phyloP scores from a whole-genome alignment of 1,284 basidiomycete species.

The Flammula alnicola region DNA sequence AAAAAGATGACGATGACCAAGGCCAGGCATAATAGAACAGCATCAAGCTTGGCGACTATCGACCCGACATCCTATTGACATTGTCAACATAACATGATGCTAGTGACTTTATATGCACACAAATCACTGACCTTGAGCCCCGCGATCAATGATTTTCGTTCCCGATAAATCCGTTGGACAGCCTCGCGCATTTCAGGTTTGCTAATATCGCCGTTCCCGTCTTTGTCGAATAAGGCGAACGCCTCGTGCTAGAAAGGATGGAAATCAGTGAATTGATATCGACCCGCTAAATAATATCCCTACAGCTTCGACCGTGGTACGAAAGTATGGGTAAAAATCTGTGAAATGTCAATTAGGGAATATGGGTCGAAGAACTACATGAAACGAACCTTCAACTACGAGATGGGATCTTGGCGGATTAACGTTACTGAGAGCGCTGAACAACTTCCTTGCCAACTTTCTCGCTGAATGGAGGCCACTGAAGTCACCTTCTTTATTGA shows the following conservation, averaged over 20 bases:
- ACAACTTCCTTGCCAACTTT: constrained; percentile 75
- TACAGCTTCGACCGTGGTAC: constrained; percentile 71
- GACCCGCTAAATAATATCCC: constrained; percentile 33
- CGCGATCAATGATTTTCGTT: constrained; percentile 74
- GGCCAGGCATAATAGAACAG: constrained; percentile 67
- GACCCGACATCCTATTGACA: constrained; percentile 62
- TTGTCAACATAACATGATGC: constrained; percentile 8
- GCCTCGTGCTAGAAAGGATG: constrained; percentile 57
- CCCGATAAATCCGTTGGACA: constrained; percentile 81
- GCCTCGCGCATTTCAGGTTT: constrained; percentile 86
- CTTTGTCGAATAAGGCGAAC: constrained; percentile 81
- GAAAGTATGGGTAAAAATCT: constrained; percentile 83
- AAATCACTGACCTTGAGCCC: constrained; percentile 61
- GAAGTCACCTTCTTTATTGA: constrained; percentile 58
- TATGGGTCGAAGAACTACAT: background rate
- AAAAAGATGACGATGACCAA: constrained; percentile 71
- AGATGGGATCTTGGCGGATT: constrained; percentile 63
- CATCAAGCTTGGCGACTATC: constrained; percentile 78
- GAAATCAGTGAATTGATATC: constrained; percentile 5
- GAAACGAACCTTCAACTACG: constrained; percentile 60
- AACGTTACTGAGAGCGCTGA: constrained; percentile 66
- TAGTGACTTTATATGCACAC: background rate
- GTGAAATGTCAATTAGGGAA: constrained; percentile 5
- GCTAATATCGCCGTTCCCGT: constrained; percentile 82
- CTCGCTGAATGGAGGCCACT: constrained; percentile 71